phyloP scores from a whole-genome alignment of 257 asterid species.

The Penstemon eatonii region DNA sequence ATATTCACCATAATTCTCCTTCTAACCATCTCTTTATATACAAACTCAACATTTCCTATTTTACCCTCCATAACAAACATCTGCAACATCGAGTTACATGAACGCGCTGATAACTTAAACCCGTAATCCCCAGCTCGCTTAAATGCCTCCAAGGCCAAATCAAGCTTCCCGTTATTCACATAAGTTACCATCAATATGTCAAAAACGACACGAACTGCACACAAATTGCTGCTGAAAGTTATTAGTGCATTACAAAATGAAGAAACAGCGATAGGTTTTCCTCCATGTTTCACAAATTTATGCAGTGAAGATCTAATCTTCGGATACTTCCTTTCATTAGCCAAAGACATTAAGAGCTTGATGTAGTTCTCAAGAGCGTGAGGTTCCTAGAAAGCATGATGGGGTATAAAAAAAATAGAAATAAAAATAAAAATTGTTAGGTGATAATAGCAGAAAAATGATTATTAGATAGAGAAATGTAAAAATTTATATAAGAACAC shows the following conservation, averaged over 20 bases:
- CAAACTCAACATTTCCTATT: slow-evolving; percentile 49
- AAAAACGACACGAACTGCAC: slow-evolving; percentile 55
- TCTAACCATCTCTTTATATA: slow-evolving; percentile 71
- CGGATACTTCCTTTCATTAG: slow-evolving; percentile 57
- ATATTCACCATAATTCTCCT: slow-evolving; percentile 58
- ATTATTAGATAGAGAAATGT: background rate
- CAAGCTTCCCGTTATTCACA: slow-evolving; percentile 45
- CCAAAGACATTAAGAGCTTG: slow-evolving; percentile 48
- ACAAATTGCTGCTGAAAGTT: slow-evolving; percentile 45
- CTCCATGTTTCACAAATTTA: slow-evolving; percentile 42
- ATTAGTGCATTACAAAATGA: slow-evolving; percentile 57
- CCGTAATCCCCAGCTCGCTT: slow-evolving; percentile 76
- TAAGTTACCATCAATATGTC: slow-evolving; percentile 64
- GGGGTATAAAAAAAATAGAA: slow-evolving; percentile 41
- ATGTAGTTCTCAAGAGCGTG: slow-evolving; percentile 47
- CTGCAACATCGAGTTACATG: slow-evolving; percentile 63
- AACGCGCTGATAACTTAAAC: slow-evolving; percentile 52
- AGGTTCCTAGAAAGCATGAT: slow-evolving; percentile 41
- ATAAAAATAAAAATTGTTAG: background rate
- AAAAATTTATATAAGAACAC: too few species aligned
- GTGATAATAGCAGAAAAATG: background rate
- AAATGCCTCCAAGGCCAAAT: slow-evolving; percentile 73
- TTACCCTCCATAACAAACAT: slow-evolving; percentile 52
- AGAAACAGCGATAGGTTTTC: slow-evolving; percentile 38
- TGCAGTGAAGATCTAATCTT: slow-evolving; percentile 67